phyloP scores from a whole-genome alignment of 768 basidiomycete genomes.

The Russula lepida region DNA sequence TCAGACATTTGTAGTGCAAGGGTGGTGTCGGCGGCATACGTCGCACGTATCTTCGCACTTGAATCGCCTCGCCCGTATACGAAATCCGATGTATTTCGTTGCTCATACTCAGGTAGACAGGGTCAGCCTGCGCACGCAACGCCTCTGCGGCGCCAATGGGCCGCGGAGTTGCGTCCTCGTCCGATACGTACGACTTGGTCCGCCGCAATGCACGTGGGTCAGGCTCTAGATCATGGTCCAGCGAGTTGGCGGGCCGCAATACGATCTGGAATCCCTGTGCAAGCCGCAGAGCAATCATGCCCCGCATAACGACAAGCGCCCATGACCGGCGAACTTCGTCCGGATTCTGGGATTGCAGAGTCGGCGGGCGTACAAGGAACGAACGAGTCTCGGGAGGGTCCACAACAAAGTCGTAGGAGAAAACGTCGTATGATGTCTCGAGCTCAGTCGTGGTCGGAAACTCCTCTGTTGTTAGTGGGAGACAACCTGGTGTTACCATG shows the following conservation, averaged over 20 bases:
- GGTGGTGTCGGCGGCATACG: slow-evolving; percentile 55
- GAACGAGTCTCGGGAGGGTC: slow-evolving; percentile 79
- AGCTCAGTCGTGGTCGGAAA: slow-evolving; percentile 72
- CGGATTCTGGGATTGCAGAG: slow-evolving; percentile 34
- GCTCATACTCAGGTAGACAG: slow-evolving; percentile 88
- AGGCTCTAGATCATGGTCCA: slow-evolving; percentile 27
- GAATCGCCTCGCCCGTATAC: slow-evolving; percentile 85
- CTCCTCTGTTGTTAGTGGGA: slow-evolving; percentile 86
- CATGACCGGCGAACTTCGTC: slow-evolving; percentile 60
- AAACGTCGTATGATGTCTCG: slow-evolving; percentile 68
- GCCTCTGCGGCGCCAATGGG: slow-evolving; percentile 61
- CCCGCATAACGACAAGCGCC: slow-evolving; percentile 79
- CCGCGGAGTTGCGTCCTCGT: slow-evolving; percentile 45
- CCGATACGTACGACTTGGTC: slow-evolving; percentile 48
- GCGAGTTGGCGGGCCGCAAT: slow-evolving; percentile 36
- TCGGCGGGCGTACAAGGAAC: slow-evolving; percentile 70
- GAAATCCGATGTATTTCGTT: slow-evolving; percentile 92
- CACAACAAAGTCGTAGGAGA: slow-evolving; percentile 83
- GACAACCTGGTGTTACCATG: slow-evolving; percentile 74
- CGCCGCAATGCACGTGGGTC: slow-evolving; percentile 33
- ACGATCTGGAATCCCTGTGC: slow-evolving; percentile 95
- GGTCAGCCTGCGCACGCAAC: slow-evolving; percentile 48
- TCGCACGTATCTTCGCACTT: slow-evolving; percentile 79
- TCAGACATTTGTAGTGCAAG: slow-evolving; percentile 77
- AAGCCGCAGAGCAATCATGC: slow-evolving; percentile 87